Percentiles rank a stretch among this genome's conserved stretches.
These are phyloP conservation scores for Pseudocercospora cruenta DNA, from an alignment of 2,329 filamentous ascomycete genomes.

Conservation along the genomic window DNA sequence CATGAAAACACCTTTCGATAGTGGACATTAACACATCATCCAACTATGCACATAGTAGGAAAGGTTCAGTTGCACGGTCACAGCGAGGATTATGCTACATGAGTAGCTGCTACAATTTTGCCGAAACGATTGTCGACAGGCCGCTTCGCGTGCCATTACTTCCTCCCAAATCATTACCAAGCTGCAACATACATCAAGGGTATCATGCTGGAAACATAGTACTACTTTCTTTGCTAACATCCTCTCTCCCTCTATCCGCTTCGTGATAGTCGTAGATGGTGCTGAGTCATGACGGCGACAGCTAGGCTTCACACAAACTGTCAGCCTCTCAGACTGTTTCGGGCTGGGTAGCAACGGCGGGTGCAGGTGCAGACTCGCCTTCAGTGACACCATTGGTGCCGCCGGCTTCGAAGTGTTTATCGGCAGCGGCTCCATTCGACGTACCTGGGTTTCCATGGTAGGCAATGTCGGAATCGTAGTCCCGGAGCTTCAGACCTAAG, in stretches of 20 bases:
- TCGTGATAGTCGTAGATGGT: background rate
- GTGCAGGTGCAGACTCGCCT: background rate
- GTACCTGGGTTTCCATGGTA: slow-evolving; percentile 3
- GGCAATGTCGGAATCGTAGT: slow-evolving; percentile 29
- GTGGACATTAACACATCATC: background rate
- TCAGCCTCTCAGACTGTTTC: slow-evolving; percentile 1
- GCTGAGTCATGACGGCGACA: background rate
- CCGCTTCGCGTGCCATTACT: background rate
- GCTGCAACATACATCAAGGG: slow-evolving; percentile 1
- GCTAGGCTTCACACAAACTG: background rate
- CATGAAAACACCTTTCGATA: background rate
- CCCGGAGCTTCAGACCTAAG: slow-evolving; percentile 54
- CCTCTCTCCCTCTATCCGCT: background rate
- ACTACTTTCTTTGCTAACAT: background rate
- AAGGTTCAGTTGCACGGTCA: background rate
- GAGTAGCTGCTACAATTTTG: background rate
- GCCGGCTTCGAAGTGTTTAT: slow-evolving; percentile 11
- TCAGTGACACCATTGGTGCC: slow-evolving; percentile 11
- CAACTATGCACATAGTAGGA: background rate
- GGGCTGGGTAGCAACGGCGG: background rate
- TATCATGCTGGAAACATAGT: slow-evolving; percentile 5
- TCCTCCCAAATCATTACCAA: background rate
- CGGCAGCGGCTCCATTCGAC: background rate
- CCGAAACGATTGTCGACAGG: background rate
- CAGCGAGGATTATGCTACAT: background rate